Percentiles rank a stretch among this genome's conserved stretches.
Conservation (phyloP, 1,139 yeast species). For the Candida sp. region DNA sequence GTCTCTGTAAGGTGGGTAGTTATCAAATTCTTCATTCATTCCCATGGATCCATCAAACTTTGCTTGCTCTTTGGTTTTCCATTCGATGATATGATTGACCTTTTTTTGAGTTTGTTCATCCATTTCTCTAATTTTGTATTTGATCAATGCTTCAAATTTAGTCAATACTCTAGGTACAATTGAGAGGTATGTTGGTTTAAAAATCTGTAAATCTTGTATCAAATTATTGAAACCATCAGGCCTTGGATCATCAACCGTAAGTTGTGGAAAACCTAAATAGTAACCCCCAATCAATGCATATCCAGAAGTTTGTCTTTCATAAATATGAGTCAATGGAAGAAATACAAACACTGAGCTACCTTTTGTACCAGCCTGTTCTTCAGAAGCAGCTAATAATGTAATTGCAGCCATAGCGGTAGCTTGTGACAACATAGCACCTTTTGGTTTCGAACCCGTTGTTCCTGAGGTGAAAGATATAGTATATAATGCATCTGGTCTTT, state of each 20-base stretch:
- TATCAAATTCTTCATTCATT: slow-evolving; percentile 18
- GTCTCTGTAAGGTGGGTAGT: slow-evolving; percentile 16
- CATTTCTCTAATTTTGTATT: slow-evolving; percentile 35
- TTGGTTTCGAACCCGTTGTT: slow-evolving; percentile 62
- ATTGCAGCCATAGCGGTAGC: slow-evolving; percentile 43
- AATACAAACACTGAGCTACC: slow-evolving; percentile 12
- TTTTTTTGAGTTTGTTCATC: slow-evolving; percentile 23
- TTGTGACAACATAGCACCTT: slow-evolving; percentile 59
- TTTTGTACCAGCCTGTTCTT: slow-evolving; percentile 8
- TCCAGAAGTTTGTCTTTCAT: slow-evolving; percentile 24
- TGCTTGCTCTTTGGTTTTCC: slow-evolving; percentile 19
- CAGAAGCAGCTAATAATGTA: slow-evolving; percentile 13
- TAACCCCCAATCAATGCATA: slow-evolving; percentile 27
- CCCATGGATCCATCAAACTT: slow-evolving; percentile 20
- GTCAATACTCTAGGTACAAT: slow-evolving; percentile 25
- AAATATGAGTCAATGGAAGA: slow-evolving; percentile 31
- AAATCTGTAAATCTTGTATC: slow-evolving; percentile 20
- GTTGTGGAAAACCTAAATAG: slow-evolving; percentile 34
- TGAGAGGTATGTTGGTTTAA: slow-evolving; percentile 24
- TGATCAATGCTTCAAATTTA: slow-evolving; percentile 35
- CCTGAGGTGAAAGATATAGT: slow-evolving; percentile 72
- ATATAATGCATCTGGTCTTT: slow-evolving; percentile 46
- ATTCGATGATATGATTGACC: slow-evolving; percentile 13
- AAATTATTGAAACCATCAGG: slow-evolving; percentile 9
- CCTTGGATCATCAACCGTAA: slow-evolving; percentile 8